phyloP scores from a whole-genome alignment of 768 basidiomycete genomes.

The Termitomyces sp. region DNA sequence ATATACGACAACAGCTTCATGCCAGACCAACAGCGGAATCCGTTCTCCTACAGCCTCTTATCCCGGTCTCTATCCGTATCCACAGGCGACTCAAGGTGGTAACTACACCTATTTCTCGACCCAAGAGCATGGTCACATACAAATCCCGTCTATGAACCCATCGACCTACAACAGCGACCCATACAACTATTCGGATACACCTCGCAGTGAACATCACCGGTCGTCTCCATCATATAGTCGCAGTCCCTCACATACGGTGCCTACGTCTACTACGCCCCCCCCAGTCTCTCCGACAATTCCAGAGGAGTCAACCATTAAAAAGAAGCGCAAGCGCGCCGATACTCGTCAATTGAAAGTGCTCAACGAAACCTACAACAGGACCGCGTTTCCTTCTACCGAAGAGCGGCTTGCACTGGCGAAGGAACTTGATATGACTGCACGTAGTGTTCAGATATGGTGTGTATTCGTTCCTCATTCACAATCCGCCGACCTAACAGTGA shows the following conservation, averaged over 20 bases:
- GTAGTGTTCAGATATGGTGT: conserved; percentile 87
- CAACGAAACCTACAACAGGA: conserved; percentile 75
- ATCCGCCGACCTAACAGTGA: conserved; percentile 14
- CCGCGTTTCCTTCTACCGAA: conserved; percentile 85
- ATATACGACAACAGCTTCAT: conserved; percentile 22
- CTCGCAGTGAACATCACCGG: conserved; percentile 35
- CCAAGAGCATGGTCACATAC: conserved; percentile 24
- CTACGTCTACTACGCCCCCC: conserved; percentile 47
- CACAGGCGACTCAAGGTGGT: conserved; percentile 26
- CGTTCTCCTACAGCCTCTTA: conserved; percentile 65
- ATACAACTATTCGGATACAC: conserved; percentile 25
- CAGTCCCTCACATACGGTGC: conserved; percentile 28
- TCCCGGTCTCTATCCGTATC: conserved; percentile 49
- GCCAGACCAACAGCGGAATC: conserved; percentile 28
- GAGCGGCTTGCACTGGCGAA: conserved; percentile 76
- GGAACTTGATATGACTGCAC: conserved; percentile 74
- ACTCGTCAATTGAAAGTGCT: conserved; percentile 74
- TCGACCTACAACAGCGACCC: conserved; percentile 22
- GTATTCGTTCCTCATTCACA: conserved; percentile 14
- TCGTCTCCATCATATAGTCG: conserved; percentile 41
- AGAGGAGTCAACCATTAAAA: conserved; percentile 75
- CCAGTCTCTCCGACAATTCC: conserved; percentile 42
- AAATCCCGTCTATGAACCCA: conserved; percentile 24
- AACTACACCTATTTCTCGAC: conserved; percentile 37
- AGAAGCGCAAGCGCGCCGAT: conserved; percentile 84